These are phyloP conservation scores for Boletellus ananas DNA, from an alignment of 768 basidiomycete species.

Conservation along the genomic window DNA sequence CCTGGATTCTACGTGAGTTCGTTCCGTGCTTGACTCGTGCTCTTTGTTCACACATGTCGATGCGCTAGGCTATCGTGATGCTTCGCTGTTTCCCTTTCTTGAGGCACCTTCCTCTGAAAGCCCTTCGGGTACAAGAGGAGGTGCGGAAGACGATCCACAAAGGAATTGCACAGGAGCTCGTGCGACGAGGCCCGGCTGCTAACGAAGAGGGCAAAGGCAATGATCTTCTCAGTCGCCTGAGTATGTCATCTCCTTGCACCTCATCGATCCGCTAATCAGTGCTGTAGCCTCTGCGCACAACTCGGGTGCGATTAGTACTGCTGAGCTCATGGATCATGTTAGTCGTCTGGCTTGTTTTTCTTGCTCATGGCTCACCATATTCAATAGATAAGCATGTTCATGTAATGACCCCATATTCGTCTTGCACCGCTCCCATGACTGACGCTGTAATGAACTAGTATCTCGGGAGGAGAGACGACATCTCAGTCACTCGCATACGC, in stretches of 20 bases:
- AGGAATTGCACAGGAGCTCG: slow-evolving; percentile 8
- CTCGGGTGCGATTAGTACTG: slow-evolving; percentile 1
- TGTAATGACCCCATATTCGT: not conserved
- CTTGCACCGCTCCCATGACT: not conserved
- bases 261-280: not conserved
- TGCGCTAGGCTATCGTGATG: not conserved
- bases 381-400: slow-evolving; percentile 10
- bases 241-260: not conserved
- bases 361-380: not conserved
- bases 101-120: slow-evolving; percentile 7
- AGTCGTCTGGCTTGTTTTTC: not conserved
- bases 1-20: slow-evolving; percentile 1
- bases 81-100: slow-evolving; percentile 5
- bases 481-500: slow-evolving; percentile 5
- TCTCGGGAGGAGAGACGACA: slow-evolving; percentile 6
- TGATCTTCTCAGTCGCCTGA: slow-evolving; percentile 5
- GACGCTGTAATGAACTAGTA: not conserved
- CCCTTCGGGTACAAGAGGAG: slow-evolving; percentile 9
- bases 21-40: not conserved
- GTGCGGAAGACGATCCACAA: slow-evolving; percentile 12
- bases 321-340: slow-evolving; percentile 6
- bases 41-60: not conserved
- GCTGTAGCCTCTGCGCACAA: not conserved
- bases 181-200: slow-evolving; percentile 2
- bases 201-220: not conserved